phyloP scores from a whole-genome alignment of 2,329 filamentous ascomycete genomes.

The Penicillium sp. region DNA sequence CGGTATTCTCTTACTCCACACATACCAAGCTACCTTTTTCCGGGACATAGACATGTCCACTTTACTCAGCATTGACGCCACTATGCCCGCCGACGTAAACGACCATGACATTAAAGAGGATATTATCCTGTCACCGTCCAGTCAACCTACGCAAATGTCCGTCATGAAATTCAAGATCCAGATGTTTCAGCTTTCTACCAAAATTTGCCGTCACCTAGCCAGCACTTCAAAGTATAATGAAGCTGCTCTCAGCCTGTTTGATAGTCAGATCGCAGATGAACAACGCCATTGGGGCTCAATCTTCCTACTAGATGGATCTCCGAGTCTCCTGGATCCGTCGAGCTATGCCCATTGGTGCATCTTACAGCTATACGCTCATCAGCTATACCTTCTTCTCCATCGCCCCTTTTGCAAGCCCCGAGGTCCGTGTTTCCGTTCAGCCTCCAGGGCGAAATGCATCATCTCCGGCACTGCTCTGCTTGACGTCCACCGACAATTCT shows the following conservation, averaged over 20 bases:
- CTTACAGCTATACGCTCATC: constrained; percentile 30
- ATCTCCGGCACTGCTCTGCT: constrained; percentile 20
- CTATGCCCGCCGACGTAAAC: constrained; percentile 24
- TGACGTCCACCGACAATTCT: constrained; percentile 21
- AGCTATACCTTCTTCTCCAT: constrained; percentile 29
- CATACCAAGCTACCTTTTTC: constrained; percentile 28
- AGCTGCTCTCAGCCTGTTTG: constrained; percentile 4
- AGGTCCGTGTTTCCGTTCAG: background rate
- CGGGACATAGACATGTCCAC: constrained; percentile 22
- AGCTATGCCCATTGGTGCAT: constrained; percentile 28
- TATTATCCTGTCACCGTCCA: constrained; percentile 8
- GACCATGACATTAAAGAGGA: constrained; percentile 18
- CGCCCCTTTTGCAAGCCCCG: constrained; percentile 18
- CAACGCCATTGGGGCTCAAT: constrained; percentile 17
- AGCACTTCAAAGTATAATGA: constrained; percentile 7
- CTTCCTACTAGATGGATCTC: constrained; percentile 13
- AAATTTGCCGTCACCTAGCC: constrained; percentile 23
- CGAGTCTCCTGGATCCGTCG: constrained; percentile 18
- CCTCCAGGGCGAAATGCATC: constrained; percentile 20
- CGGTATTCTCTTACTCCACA: constrained; percentile 31
- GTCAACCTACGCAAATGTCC: constrained; percentile 30
- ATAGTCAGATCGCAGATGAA: constrained; percentile 15
- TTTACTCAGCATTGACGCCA: constrained; percentile 22
- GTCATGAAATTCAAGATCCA: constrained; percentile 29
- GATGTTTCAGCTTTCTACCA: constrained; percentile 26